Base-by-base conservation (phyloP, 2,329 filamentous ascomycete species). In the Verticillium nonalfalfae region DNA sequence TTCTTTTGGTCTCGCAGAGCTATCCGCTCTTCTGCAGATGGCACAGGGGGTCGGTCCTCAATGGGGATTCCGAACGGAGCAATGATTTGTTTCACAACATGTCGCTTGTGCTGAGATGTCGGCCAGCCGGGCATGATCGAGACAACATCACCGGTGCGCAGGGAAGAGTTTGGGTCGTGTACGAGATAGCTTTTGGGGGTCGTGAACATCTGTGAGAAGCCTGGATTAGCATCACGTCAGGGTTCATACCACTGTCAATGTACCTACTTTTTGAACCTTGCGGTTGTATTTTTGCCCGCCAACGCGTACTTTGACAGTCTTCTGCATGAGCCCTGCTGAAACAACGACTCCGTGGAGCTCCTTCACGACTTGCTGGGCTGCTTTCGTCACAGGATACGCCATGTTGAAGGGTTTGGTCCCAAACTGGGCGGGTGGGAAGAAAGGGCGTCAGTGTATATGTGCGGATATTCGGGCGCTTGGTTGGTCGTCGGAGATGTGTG, bases 281-380 rank as follows among this genome's bases (percentile, higher is more conserved):
- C 56, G 61, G 72, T 93, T 90, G 88, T 89, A 94, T 71, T 85
- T 83, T 71, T 87, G 85, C 14, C 82, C 84, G 59, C 89, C 87
- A 14, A 93, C 81, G 66, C 87, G 85, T 64, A 93, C 90, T 75
- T 90, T 93, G 61, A 93, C 89, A 2, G 90, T 93, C 75, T 88
- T 90, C 62, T 86, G 77, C 88, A 93, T 93, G 62, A 88, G 81
- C 21, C 90, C 91, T 7, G 90, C 86, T 52, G 90, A 91, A 58
- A 93, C 85, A 31, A 94, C 91, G 50, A 94, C 85, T 64, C 89
- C 90, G 63, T 82, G 80, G 61, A 86, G 72, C 69, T 85, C 80
- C 63, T 80, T 79, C 59, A 77, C 79, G 58, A 79, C 78, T 60
- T 73, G 75, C 60, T 75, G 75, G 61, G 78, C 75, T 10, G 58